Conservation (phyloP, 805 yeast genomes). For the Ogataea henricii region DNA sequence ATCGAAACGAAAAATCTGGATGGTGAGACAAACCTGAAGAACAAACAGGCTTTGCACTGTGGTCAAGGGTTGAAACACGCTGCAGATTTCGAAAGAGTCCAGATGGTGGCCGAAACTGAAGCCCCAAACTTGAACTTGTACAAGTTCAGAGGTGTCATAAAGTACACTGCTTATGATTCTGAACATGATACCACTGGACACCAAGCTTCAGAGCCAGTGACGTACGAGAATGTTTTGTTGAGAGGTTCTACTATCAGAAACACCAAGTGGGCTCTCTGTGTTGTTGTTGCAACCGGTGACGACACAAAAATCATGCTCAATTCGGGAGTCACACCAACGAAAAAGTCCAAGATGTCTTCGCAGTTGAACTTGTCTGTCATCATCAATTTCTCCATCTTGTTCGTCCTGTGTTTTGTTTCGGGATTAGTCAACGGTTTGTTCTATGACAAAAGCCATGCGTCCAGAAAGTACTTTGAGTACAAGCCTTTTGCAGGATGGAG, state of each 20-base stretch:
- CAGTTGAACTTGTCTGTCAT: constrained; percentile 69
- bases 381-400: constrained; percentile 61
- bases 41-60: constrained; percentile 52
- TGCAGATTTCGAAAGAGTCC: constrained; percentile 56
- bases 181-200: constrained; percentile 33
- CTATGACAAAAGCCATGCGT: constrained; percentile 45
- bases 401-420: constrained; percentile 65
- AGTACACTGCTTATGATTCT: constrained; percentile 44
- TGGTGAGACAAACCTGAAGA: constrained; percentile 76
- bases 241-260: constrained; percentile 76
- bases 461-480: constrained; percentile 60
- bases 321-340: constrained; percentile 77
- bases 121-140: constrained; percentile 69
- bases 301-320: constrained; percentile 80
- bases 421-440: constrained; percentile 72
- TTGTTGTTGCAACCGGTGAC: constrained; percentile 73
- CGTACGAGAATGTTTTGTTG: constrained; percentile 62
- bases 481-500: constrained; percentile 56
- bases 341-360: constrained; percentile 62
- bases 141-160: constrained; percentile 65
- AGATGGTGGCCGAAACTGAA: constrained; percentile 68
- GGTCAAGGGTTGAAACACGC: constrained; percentile 58
- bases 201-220: constrained; percentile 54
- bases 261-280: constrained; percentile 74
- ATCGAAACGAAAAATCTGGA: constrained; percentile 72